phyloP scores from a whole-genome alignment of 192 early-diverging fungal species.

The Mortierella alpina region DNA sequence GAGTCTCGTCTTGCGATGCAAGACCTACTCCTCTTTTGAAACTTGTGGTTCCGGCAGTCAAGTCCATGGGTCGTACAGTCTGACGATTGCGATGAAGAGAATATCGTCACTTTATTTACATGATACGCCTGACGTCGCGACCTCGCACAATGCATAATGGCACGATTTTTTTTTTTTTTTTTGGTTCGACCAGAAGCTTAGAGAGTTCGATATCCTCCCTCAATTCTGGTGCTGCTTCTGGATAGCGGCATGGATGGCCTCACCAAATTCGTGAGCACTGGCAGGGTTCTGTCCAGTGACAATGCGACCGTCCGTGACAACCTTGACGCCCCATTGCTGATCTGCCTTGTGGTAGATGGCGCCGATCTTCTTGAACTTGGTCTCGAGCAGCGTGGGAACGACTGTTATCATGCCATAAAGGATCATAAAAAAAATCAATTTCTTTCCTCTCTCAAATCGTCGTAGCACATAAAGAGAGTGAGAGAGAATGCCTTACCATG shows the following conservation, averaged over 20 bases:
- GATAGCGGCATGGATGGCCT: conserved; percentile 48
- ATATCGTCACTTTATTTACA: no score
- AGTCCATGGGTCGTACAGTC: no score
- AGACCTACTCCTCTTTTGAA: no score
- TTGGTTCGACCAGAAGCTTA: background rate
- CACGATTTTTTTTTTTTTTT: background rate
- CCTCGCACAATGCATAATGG: no score
- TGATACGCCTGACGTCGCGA: no score
- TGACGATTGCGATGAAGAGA: no score
- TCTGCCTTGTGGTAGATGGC: conserved; percentile 67
- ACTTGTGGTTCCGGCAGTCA: no score
- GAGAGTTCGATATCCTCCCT: background rate
- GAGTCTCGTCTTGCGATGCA: no score
- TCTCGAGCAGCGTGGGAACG: conserved; percentile 33
- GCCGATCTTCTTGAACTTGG: conserved; percentile 57
- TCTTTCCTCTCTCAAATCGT: conserved; percentile 54
- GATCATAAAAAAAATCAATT: conserved; percentile 13
- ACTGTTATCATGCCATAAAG: conserved; percentile 21
- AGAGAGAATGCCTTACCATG: conserved; percentile 4
- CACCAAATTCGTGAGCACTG: conserved; percentile 58
- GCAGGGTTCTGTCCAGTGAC: conserved; percentile 81
- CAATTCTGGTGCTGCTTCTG: conserved; percentile 4
- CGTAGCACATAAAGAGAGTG: conserved; percentile 16
- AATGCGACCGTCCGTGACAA: conserved; percentile 69
- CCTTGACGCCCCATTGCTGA: conserved; percentile 60